These are phyloP conservation scores for Nicotiana benthamiana DNA, from an alignment of 257 asterid species.

Conservation along the genomic window DNA sequence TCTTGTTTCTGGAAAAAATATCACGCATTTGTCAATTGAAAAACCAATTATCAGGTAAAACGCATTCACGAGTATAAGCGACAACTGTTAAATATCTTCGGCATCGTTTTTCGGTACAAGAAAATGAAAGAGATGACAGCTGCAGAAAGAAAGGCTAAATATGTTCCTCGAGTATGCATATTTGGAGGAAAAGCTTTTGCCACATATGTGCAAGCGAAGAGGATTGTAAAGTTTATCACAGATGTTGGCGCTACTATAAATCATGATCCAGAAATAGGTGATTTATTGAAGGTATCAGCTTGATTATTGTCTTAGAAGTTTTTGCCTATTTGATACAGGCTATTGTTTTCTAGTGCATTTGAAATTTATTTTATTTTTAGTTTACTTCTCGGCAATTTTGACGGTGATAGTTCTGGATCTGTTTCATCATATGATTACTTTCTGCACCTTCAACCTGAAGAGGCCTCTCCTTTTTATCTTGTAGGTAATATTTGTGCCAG, in stretches of 20 bases:
- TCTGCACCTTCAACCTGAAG: background rate
- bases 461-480: slow-evolving; percentile 7
- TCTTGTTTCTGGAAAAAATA: background rate
- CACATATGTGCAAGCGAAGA: slow-evolving; percentile 54
- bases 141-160: slow-evolving; percentile 35
- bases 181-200: slow-evolving; percentile 61
- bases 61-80: slow-evolving; percentile 61
- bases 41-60: slow-evolving; percentile 33
- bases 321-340: background rate
- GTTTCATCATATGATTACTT: background rate
- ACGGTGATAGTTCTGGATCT: background rate
- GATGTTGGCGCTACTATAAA: slow-evolving; percentile 54
- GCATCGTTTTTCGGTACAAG: slow-evolving; percentile 50
- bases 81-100: slow-evolving; percentile 44
- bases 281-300: slow-evolving; percentile 38
- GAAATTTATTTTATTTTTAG: background rate
- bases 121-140: slow-evolving; percentile 49
- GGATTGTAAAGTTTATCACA: slow-evolving; percentile 49
- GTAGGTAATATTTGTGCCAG: slow-evolving; percentile 74
- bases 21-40: background rate
- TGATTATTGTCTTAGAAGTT: background rate
- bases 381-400: background rate
- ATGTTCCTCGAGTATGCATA: slow-evolving; percentile 54
- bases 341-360: background rate
- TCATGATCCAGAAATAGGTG: slow-evolving; percentile 55